Percentiles rank a stretch among this genome's conserved stretches.
phyloP scores from a whole-genome alignment of 306 rosid genomes.

The Boehmeria nivea region DNA sequence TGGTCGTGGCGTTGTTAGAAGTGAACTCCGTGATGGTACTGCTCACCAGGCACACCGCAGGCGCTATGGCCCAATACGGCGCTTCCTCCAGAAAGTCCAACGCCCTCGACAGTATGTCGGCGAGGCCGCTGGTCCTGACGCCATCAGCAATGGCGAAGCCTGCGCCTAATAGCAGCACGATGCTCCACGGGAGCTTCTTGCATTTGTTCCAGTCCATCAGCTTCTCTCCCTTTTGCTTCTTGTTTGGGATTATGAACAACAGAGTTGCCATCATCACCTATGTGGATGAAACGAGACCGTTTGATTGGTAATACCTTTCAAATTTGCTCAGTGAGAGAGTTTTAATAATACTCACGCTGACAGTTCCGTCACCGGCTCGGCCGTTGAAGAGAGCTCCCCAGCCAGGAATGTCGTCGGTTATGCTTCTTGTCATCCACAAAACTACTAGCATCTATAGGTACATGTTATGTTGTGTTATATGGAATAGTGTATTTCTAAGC shows the following conservation, averaged over 20 bases:
- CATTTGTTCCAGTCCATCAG: slow-evolving; percentile 93
- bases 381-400: slow-evolving; percentile 81
- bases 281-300: background rate
- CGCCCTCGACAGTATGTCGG: slow-evolving; percentile 50
- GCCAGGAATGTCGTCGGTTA: slow-evolving; percentile 83
- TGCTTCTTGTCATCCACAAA: slow-evolving; percentile 89
- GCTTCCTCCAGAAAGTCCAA: slow-evolving; percentile 51
- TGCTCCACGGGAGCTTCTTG: slow-evolving; percentile 82
- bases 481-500: background rate
- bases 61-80: slow-evolving; percentile 64
- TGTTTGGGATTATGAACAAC: slow-evolving; percentile 84
- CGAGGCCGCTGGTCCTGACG: slow-evolving; percentile 64
- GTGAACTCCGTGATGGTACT: slow-evolving; percentile 75
- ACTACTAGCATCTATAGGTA: slow-evolving; percentile 47
- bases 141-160: slow-evolving; percentile 94
- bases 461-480: background rate
- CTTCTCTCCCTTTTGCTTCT: slow-evolving; percentile 62
- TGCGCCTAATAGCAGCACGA: slow-evolving; percentile 72
- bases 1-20: slow-evolving; percentile 82
- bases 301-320: background rate
- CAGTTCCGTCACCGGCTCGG: slow-evolving; percentile 82
- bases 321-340: background rate
- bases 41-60: slow-evolving; percentile 56
- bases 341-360: slow-evolving; percentile 50
- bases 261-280: slow-evolving; percentile 75